Base-by-base conservation (phyloP, 306 rosid species). In the Urtica urens region DNA sequence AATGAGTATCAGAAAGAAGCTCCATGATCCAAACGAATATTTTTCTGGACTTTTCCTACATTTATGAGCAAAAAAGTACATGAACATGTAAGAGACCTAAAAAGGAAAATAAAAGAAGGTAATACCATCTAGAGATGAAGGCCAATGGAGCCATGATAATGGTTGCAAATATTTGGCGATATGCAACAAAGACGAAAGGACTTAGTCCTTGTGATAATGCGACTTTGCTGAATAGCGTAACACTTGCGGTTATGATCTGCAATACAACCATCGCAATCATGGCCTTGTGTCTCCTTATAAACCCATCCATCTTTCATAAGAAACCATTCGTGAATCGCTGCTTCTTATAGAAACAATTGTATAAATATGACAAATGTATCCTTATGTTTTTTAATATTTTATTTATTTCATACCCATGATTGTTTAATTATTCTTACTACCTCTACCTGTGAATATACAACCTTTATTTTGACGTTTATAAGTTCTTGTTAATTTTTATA, bases 161-260 rank as follows among this genome's bases (percentile, higher is more conserved):
- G 19, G 53, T 48, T 7, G 53, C 38, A 2, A 28, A 16, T n/a
- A 14, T 3, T 48, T 48, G 53, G 24, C 53, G 23, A 20, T 48
- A 48, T 20, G 18, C 23, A 16, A 48, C 53, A 17, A 48, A 48
- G 1, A 48, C 23, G 6, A 16, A 7, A 28, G 53, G 53, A n/a
- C 53, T 48, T 16, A 48, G 16, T 48, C 53, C 53, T 29, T 48
- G 53, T n/a, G 38, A 48, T 24, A 48, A 28, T 26, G 53, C 53
- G 19, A 18, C 38, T 18, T 48, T 48, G 22, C 53, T 27, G 53
- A 48, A 17, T 15, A 48, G 38, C 8, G 53, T 48, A 6, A 48
- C 38, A 4, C 23, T 19, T 28, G 53, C 53, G 1, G 24, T 27
- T 23, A 28, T 48, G 38, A 35, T 26, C 18, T 48, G 53, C 19